Evolutionary conservation across 2,329 filamentous ascomycete genomes (phyloP).

Genomic region (Amesomyces nigricolor): DNA sequence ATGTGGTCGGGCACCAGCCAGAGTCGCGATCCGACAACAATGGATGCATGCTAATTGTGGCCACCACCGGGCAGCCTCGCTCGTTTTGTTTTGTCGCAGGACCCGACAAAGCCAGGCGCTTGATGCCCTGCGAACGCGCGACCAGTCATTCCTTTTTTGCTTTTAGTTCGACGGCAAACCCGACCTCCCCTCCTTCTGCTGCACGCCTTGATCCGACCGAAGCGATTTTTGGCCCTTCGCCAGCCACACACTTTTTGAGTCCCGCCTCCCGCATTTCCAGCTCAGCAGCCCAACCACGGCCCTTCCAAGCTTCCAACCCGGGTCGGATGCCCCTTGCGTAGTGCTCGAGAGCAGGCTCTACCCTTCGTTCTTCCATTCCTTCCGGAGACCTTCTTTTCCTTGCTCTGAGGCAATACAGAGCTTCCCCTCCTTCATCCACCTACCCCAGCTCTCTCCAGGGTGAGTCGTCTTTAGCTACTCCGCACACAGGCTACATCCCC

Average conservation of each 20-base stretch:
- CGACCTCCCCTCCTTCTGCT: conserved; percentile 1
- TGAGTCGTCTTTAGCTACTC: conserved; percentile 15
- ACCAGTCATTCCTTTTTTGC: conserved; percentile 13
- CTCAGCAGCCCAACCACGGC: conserved; percentile 15
- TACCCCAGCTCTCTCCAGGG: conserved; percentile 16
- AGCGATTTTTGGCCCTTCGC: conserved; percentile 20
- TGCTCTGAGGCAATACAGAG: conserved; percentile 18
- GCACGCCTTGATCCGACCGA: conserved; percentile 1
- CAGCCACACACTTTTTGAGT: conserved; percentile 21
- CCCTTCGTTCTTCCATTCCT: conserved; percentile 19
- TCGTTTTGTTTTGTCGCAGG: conserved; percentile 22
- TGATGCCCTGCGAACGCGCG: conserved; percentile 14
- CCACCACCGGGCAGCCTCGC: conserved; percentile 11
- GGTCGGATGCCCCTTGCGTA: conserved; percentile 14
- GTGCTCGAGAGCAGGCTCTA: conserved; percentile 18
- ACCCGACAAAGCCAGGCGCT: conserved; percentile 16
- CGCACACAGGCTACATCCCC: conserved; percentile 4
- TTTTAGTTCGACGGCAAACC: conserved; percentile 7
- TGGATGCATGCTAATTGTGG: conserved; percentile 9
- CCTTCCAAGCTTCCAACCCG: conserved; percentile 16
- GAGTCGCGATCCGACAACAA: conserved; percentile 12
- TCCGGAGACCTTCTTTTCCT: conserved; percentile 10
- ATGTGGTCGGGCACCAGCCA: conserved; percentile 22
- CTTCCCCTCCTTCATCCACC: conserved; percentile 9
- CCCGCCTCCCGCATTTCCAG: conserved; percentile 19